A percentile compares a stretch with the other conserved stretches of the same genome.
Conservation (phyloP, 2,329 filamentous ascomycete species). For the Fusarium sp. region DNA sequence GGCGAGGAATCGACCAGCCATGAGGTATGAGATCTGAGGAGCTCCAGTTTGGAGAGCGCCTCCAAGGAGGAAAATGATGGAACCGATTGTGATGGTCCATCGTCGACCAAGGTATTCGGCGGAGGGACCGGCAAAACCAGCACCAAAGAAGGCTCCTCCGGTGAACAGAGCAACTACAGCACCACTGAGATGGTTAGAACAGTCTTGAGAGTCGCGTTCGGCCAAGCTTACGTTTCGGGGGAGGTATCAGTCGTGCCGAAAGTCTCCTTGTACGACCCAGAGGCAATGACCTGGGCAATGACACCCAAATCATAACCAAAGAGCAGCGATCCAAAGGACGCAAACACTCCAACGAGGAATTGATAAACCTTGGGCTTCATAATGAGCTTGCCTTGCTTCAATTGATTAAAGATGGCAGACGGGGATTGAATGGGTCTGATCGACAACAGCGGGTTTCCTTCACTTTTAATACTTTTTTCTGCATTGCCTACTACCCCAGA, state of each 20-base stretch:
- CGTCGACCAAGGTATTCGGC: constrained; percentile 76
- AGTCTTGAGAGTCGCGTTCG: neutral
- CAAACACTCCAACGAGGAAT: constrained; percentile 60
- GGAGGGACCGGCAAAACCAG: constrained; percentile 69
- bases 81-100: constrained; percentile 76
- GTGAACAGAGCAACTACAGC: constrained; percentile 77
- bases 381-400: neutral
- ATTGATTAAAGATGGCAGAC: neutral
- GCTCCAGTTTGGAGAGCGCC: constrained; percentile 79
- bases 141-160: constrained; percentile 78
- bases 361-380: constrained; percentile 57
- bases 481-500: neutral
- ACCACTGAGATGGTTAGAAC: constrained; percentile 6
- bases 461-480: constrained; percentile 15
- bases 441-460: neutral
- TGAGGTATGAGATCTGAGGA: constrained; percentile 68
- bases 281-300: constrained; percentile 65
- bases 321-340: constrained; percentile 43
- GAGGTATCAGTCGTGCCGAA: constrained; percentile 51
- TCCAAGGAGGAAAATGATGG: constrained; percentile 77
- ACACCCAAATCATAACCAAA: constrained; percentile 45
- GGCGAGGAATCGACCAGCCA: constrained; percentile 75
- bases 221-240: constrained; percentile 48
- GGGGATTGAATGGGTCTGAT: neutral
- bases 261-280: constrained; percentile 41